Conservation (phyloP, 352 stramenopile species). For the Achlya hypogyna region DNA sequence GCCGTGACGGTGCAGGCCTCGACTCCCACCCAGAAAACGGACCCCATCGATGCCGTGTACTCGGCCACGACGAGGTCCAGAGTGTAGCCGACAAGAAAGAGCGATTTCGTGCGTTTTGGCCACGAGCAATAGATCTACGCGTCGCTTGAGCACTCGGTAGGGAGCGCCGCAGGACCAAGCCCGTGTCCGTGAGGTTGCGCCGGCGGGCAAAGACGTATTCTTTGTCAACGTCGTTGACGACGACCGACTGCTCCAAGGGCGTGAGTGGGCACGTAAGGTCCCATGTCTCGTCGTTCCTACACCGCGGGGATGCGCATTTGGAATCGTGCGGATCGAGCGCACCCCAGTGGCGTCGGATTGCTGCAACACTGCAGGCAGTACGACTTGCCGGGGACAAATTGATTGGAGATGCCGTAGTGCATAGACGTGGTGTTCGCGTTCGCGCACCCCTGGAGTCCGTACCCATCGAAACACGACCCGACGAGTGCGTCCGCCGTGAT, state of each 20-base stretch:
- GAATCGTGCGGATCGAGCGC: background rate
- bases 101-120: slow-evolving; percentile 37
- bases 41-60: slow-evolving; percentile 33
- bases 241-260: slow-evolving; percentile 48
- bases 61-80: slow-evolving; percentile 51
- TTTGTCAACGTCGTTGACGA: slow-evolving; percentile 43
- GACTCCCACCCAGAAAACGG: slow-evolving; percentile 56
- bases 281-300: slow-evolving; percentile 59
- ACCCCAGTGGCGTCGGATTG: slow-evolving; percentile 38
- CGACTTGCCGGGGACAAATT: slow-evolving; percentile 2
- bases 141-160: background rate
- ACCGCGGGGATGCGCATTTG: background rate
- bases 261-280: slow-evolving; percentile 66
- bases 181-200: slow-evolving; percentile 38
- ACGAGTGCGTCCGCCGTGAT: slow-evolving; percentile 8
- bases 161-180: slow-evolving; percentile 28
- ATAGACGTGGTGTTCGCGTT: slow-evolving; percentile 9
- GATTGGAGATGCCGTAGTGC: slow-evolving; percentile 16
- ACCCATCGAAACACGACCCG: slow-evolving; percentile 16
- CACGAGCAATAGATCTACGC: slow-evolving; percentile 29
- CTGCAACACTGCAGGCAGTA: slow-evolving; percentile 73
- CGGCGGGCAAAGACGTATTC: slow-evolving; percentile 54
- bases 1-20: slow-evolving; percentile 55
- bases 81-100: slow-evolving; percentile 47
- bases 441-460: background rate